phyloP scores from a whole-genome alignment of 2,329 filamentous ascomycete species.

The Stemphylium vesicarium region DNA sequence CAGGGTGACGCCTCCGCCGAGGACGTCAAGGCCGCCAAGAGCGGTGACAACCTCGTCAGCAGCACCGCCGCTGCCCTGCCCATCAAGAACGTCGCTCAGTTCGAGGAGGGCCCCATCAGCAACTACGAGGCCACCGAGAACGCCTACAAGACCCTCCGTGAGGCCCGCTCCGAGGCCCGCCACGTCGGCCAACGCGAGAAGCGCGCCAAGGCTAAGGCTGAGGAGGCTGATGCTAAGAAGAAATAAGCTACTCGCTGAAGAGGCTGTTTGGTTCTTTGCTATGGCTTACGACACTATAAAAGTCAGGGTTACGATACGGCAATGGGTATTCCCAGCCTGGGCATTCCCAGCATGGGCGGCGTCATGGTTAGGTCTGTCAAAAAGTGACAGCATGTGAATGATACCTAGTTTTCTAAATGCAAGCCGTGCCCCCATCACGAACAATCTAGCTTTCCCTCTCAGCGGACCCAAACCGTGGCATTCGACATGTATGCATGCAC shows the following conservation, averaged over 20 bases:
- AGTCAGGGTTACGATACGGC: conserved; percentile 38
- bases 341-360: conserved; percentile 45
- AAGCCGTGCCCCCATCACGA: conserved; percentile 31
- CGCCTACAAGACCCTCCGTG: conserved; percentile 85
- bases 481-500: no score
- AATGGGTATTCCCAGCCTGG: conserved; percentile 44
- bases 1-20: conserved; percentile 86
- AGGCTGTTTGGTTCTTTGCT: conserved; percentile 29
- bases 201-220: conserved; percentile 86
- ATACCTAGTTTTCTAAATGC: conserved; percentile 48
- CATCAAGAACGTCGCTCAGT: conserved; percentile 72
- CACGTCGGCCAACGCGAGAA: conserved; percentile 87
- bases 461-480: no score
- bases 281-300: conserved; percentile 42
- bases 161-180: conserved; percentile 82
- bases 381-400: conserved; percentile 45
- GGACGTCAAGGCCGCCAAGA: conserved; percentile 74
- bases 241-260: conserved; percentile 65
- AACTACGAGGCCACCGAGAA: conserved; percentile 74
- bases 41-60: conserved; percentile 58
- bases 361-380: conserved; percentile 47
- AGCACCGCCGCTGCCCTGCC: conserved; percentile 69
- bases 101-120: conserved; percentile 83
- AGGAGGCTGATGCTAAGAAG: conserved; percentile 79
- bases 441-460: no score